Percentiles rank a stretch among this genome's conserved stretches.
Conservation (phyloP, 192 early-diverging fungal genomes). For the Coemansia sp. region DNA sequence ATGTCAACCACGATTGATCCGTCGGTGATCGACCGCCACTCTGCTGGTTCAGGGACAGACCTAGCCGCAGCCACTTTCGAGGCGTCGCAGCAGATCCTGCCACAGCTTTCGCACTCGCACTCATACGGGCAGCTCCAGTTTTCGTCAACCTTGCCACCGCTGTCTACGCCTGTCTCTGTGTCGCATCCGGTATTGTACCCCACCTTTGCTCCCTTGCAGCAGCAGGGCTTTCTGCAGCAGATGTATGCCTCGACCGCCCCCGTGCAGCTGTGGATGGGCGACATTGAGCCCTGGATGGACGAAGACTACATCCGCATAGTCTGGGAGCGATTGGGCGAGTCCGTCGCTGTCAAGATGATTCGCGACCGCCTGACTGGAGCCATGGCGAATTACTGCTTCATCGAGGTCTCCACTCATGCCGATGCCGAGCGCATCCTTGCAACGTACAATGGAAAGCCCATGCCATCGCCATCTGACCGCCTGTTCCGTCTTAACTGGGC, state of each 20-base stretch:
- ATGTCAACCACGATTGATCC: conserved; percentile 10
- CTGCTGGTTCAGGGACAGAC: not conserved
- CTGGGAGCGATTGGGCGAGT: conserved; percentile 83
- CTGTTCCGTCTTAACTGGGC: conserved; percentile 96
- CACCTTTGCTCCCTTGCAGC: not conserved
- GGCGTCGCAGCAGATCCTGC: conserved; percentile 1
- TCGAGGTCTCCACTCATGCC: conserved; percentile 71
- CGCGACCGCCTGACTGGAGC: conserved; percentile 81
- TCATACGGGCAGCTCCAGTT: conserved; percentile 1
- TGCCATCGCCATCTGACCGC: conserved; percentile 74
- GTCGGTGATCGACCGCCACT: conserved; percentile 3
- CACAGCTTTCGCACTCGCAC: conserved; percentile 11
- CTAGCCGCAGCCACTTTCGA: conserved; percentile 3
- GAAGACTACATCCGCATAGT: conserved; percentile 83
- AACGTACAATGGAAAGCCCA: conserved; percentile 73
- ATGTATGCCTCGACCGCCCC: conserved; percentile 8
- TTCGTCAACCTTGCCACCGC: not conserved
- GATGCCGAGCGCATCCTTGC: conserved; percentile 71
- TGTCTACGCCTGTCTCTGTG: not conserved
- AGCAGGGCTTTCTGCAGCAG: conserved; percentile 7
- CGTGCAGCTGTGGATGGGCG: conserved; percentile 79
- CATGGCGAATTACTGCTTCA: conserved; percentile 89
- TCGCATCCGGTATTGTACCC: not conserved
- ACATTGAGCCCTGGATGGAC: conserved; percentile 98
- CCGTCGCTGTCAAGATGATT: conserved; percentile 91